A percentile compares a stretch with the other conserved stretches of the same genome.
phyloP scores from a whole-genome alignment of 305 asterid genomes.

The Coffea humblotiana region DNA sequence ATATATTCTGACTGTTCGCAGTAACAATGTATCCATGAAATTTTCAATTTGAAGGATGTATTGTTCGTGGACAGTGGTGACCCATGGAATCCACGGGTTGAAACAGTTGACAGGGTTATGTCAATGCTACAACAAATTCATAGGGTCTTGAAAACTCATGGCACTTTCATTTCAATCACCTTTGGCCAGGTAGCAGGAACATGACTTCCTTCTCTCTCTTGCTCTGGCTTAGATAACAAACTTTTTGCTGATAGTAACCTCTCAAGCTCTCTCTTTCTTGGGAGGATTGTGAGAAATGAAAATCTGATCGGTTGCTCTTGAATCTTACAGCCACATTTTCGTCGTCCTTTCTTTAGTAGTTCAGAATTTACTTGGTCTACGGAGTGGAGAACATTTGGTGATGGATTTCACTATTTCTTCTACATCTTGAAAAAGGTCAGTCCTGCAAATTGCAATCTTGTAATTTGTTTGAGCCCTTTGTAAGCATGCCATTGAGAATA shows the following conservation, averaged over 20 bases:
- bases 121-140: constrained; percentile 83
- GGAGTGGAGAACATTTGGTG: constrained; percentile 88
- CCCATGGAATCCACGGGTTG: constrained; percentile 94
- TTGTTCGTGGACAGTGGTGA: constrained; percentile 95
- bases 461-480: neutral
- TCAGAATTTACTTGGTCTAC: constrained; percentile 80
- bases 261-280: neutral
- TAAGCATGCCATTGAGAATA: neutral
- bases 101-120: constrained; percentile 64
- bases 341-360: constrained; percentile 73
- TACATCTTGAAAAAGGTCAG: constrained; percentile 82
- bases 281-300: neutral
- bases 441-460: constrained; percentile 1
- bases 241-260: neutral
- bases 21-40: constrained; percentile 3
- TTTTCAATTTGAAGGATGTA: constrained; percentile 69
- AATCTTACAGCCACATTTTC: constrained; percentile 77
- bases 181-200: constrained; percentile 80
- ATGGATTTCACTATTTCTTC: constrained; percentile 90
- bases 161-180: constrained; percentile 81
- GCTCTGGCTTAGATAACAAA: neutral
- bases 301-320: constrained; percentile 7
- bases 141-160: constrained; percentile 78
- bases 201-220: neutral
- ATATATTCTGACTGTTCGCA: neutral